Conservation (phyloP, 1,284 basidiomycete genomes). For the Limonomyces culmigenus region DNA sequence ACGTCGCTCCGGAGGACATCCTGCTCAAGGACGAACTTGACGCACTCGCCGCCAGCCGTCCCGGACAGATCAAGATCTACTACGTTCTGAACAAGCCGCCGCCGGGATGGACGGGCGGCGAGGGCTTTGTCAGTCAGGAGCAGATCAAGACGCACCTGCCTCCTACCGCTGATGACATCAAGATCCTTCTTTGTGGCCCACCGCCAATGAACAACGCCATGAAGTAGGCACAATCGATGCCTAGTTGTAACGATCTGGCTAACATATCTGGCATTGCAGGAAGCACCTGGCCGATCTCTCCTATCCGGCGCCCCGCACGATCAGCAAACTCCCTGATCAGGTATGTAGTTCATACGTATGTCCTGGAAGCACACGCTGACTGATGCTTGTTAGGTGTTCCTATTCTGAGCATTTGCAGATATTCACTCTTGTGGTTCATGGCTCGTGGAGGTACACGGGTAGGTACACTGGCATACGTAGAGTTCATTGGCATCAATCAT, state of each 20-base stretch:
- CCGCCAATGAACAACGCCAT: conserved; percentile 5
- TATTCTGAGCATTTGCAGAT: too few relatives aligned
- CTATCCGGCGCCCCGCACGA: conserved; percentile 76
- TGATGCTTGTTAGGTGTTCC: too few relatives aligned
- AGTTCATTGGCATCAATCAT: too few relatives aligned
- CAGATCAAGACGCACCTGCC: conserved; percentile 73
- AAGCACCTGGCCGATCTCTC: conserved; percentile 79
- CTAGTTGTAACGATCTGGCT: background rate
- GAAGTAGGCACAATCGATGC: conserved; percentile 1
- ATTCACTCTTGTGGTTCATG: too few relatives aligned
- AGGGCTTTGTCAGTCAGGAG: conserved; percentile 89
- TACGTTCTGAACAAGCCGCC: conserved; percentile 94
- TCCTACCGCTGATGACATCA: conserved; percentile 46
- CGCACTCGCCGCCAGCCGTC: conserved; percentile 51
- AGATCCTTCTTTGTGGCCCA: conserved; percentile 74
- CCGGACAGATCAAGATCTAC: conserved; percentile 63
- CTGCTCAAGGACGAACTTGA: conserved; percentile 81
- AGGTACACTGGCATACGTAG: too few relatives aligned
- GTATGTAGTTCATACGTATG: too few relatives aligned
- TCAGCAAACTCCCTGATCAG: conserved; percentile 88
- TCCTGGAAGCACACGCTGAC: too few relatives aligned
- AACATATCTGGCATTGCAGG: conserved; percentile 21
- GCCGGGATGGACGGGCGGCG: conserved; percentile 70
- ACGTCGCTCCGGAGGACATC: conserved; percentile 81
- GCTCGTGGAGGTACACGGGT: too few relatives aligned